phyloP scores from a whole-genome alignment of 1,284 basidiomycete genomes.

The Leccinum fuscescens region DNA sequence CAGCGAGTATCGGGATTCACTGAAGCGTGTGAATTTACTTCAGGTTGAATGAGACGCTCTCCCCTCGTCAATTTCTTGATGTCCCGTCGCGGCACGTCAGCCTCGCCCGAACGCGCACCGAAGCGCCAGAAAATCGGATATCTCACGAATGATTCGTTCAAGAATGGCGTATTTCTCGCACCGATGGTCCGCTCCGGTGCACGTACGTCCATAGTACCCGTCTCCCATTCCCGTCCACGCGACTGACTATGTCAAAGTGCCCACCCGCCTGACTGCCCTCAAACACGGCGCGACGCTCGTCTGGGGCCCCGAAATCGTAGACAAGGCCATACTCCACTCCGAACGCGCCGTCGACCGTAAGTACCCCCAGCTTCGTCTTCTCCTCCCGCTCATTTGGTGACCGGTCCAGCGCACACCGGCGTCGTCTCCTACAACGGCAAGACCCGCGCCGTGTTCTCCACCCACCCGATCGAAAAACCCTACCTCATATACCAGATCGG shows the following conservation, averaged over 20 bases:
- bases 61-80: conserved; percentile 31
- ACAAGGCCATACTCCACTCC: conserved; percentile 91
- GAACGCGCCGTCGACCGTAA: conserved; percentile 82
- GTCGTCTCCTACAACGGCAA: conserved; percentile 87
- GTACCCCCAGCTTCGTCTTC: conserved; percentile 25
- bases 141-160: conserved; percentile 65
- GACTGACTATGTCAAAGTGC: conserved; percentile 49
- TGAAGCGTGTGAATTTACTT: not conserved
- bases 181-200: conserved; percentile 95
- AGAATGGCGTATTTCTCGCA: conserved; percentile 83
- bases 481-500: conserved; percentile 93
- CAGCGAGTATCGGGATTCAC: too few species aligned
- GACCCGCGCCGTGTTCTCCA: conserved; percentile 85
- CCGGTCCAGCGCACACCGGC: conserved; percentile 69
- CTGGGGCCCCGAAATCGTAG: conserved; percentile 97
- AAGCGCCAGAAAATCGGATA: conserved; percentile 59
- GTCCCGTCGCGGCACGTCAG: conserved; percentile 53
- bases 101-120: conserved; percentile 45
- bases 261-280: conserved; percentile 81
- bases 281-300: conserved; percentile 94
- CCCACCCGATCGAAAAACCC: conserved; percentile 92
- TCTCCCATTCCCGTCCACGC: not conserved
- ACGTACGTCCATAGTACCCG: conserved; percentile 48
- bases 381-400: conserved; percentile 3
- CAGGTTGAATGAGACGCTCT: not conserved